Evolutionary conservation across 73 alveolate species (phyloP), one percentile per base, ranked within the genome.

Genomic region (Blepharisma stoltei): DNA sequence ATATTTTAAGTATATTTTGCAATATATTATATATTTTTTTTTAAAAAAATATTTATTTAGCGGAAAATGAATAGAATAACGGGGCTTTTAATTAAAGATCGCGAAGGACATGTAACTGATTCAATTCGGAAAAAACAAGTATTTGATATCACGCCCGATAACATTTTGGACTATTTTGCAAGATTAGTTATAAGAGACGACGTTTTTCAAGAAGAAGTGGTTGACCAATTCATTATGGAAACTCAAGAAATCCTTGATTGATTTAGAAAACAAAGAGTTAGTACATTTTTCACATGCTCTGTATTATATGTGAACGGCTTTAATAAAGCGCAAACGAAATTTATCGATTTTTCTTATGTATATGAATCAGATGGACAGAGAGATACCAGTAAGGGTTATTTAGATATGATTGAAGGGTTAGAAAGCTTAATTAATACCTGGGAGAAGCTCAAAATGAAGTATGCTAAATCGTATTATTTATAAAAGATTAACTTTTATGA

Each of bases 41-140:
- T n/a, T n/a, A n/a, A n/a, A n/a, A n/a, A n/a, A n/a, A n/a, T n/a
- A n/a, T n/a, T n/a, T n/a, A n/a, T n/a, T n/a, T n/a, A n/a, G n/a
- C n/a, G n/a, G n/a, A n/a, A n/a, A n/a, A n/a, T n/a, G n/a, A n/a
- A n/a, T n/a, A 69, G 79, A 69, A 38, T 69, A 23, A n/a, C 75
- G 11, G 79, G 79, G 37, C 55, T 69, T 38, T 71, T 69, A n/a
- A 53, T 43, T 14, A 38, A 69, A 44, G 60, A 69, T 43, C 14
- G 14, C 0, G 32, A 69, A n/a, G 79, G 79, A 18, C 18, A 14
- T 20, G 23, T 20, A 60, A 11, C 23, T 18, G 73, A 60, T 14
- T 25, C 38, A 5, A n/a, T 60, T 18, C n/a, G 14, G 38, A 60
- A 25, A 20, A 25, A 60, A 4, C 18, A 60, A 25, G 73, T 8